These are phyloP conservation scores for Sporothrix brasiliensis DNA, from an alignment of 2,329 filamentous ascomycete species.

Conservation along the genomic window DNA sequence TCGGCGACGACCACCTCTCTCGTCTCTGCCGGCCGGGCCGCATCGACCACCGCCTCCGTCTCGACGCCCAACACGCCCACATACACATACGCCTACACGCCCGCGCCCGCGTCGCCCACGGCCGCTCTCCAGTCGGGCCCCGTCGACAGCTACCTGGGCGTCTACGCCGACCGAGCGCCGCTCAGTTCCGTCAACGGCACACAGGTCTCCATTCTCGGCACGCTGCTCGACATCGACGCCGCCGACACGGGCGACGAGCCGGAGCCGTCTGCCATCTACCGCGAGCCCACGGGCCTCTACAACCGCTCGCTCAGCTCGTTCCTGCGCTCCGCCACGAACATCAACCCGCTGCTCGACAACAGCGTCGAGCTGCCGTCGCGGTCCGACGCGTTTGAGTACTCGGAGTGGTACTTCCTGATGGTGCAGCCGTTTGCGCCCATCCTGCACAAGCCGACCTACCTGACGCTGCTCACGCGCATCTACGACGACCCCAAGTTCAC, in stretches of 20 bases:
- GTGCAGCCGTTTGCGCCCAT: constrained; percentile 73
- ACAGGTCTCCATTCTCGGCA: constrained; percentile 75
- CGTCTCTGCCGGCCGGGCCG: neutral
- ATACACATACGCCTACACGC: constrained; percentile 9
- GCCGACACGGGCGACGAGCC: constrained; percentile 45
- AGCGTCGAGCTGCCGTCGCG: constrained; percentile 63
- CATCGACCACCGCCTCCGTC: neutral
- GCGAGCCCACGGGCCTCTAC: constrained; percentile 52
- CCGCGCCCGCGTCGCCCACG: constrained; percentile 41
- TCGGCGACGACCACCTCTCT: neutral
- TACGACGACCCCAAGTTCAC: constrained; percentile 70
- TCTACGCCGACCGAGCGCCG: constrained; percentile 63
- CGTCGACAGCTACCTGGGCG: constrained; percentile 68
- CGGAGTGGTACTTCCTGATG: constrained; percentile 74
- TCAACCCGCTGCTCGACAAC: constrained; percentile 58
- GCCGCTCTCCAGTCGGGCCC: constrained; percentile 48
- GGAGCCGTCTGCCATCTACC: constrained; percentile 25
- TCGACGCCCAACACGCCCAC: constrained; percentile 8
- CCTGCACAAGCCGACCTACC: constrained; percentile 74
- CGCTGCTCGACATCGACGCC: constrained; percentile 75
- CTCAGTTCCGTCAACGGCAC: constrained; percentile 76
- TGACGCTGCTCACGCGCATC: constrained; percentile 65
- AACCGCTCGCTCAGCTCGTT: constrained; percentile 75
- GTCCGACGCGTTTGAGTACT: constrained; percentile 67
- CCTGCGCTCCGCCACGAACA: constrained; percentile 64